These are phyloP conservation scores for Solanum bulbocastanum DNA, from an alignment of 257 asterid genomes.

Conservation along the genomic window DNA sequence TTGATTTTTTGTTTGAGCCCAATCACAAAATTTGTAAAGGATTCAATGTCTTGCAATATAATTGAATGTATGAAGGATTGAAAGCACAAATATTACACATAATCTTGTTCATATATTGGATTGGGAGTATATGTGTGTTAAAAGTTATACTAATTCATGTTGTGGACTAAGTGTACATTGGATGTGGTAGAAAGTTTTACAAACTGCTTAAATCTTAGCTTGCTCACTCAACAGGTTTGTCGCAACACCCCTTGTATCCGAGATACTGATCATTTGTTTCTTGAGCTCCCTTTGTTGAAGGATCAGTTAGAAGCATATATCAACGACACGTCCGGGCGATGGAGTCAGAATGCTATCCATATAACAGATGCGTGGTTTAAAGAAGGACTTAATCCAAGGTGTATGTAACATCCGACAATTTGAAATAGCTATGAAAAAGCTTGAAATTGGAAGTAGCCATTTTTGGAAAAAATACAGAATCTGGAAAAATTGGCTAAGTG, in stretches of 20 bases:
- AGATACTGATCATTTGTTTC: slow-evolving; percentile 77
- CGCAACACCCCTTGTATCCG: slow-evolving; percentile 49
- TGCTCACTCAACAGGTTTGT: slow-evolving; percentile 50
- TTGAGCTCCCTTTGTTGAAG: slow-evolving; percentile 83
- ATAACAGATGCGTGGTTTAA: slow-evolving; percentile 75
- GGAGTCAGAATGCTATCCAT: slow-evolving; percentile 96
- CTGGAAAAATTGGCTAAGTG: no score
- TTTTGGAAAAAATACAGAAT: no score
- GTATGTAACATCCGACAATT: no score
- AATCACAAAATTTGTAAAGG: background rate
- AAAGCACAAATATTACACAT: background rate
- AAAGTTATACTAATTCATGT: background rate
- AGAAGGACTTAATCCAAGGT: slow-evolving; percentile 74
- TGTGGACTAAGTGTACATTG: background rate
- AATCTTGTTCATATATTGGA: background rate
- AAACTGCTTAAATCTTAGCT: background rate
- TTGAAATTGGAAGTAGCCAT: no score
- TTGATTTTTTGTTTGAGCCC: background rate
- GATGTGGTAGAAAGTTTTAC: background rate
- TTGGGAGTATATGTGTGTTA: background rate
- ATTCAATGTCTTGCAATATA: background rate
- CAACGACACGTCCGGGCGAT: slow-evolving; percentile 58
- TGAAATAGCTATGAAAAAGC: no score
- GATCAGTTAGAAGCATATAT: slow-evolving; percentile 64
- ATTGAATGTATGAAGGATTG: background rate